phyloP scores from a whole-genome alignment of 306 rosid genomes.

The Citrullus mucosospermus region DNA sequence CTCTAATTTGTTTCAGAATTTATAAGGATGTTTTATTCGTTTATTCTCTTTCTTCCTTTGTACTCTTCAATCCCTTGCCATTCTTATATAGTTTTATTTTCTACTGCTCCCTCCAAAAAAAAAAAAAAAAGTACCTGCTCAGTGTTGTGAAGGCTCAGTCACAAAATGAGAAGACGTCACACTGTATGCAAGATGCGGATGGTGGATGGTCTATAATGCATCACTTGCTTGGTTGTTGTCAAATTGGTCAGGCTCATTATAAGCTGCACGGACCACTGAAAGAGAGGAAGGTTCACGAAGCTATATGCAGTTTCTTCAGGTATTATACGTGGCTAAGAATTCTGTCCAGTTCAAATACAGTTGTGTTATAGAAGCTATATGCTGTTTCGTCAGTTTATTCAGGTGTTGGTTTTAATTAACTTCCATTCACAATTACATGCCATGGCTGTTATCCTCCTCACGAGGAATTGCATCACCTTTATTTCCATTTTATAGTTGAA shows the following conservation, averaged over 20 bases:
- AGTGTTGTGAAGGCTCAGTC: slow-evolving; percentile 55
- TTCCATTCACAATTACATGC: not conserved
- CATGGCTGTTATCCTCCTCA: not conserved
- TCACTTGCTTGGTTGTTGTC: slow-evolving; percentile 87
- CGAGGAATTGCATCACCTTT: not conserved
- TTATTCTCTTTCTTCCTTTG: not conserved
- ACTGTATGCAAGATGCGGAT: slow-evolving; percentile 68
- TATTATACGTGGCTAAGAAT: slow-evolving; percentile 11
- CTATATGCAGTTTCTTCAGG: slow-evolving; percentile 89
- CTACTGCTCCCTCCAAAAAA: not conserved
- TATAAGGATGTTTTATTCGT: not conserved
- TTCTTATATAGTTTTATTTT: not conserved
- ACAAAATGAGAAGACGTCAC: slow-evolving; percentile 72
- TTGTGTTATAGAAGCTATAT: slow-evolving; percentile 36
- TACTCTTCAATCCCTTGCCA: not conserved
- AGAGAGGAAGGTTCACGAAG: slow-evolving; percentile 69
- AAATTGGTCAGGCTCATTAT: slow-evolving; percentile 70
- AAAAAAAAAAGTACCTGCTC: slow-evolving; percentile 38
- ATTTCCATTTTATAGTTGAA: not conserved
- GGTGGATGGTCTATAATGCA: slow-evolving; percentile 83
- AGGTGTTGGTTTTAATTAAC: not conserved
- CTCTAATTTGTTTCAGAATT: not conserved
- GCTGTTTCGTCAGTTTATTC: slow-evolving; percentile 72
- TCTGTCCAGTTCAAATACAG: not conserved
- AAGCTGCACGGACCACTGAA: slow-evolving; percentile 51